phyloP scores from a whole-genome alignment of 202 grass and related monocot species.

The Sporobolus alterniflorus region DNA sequence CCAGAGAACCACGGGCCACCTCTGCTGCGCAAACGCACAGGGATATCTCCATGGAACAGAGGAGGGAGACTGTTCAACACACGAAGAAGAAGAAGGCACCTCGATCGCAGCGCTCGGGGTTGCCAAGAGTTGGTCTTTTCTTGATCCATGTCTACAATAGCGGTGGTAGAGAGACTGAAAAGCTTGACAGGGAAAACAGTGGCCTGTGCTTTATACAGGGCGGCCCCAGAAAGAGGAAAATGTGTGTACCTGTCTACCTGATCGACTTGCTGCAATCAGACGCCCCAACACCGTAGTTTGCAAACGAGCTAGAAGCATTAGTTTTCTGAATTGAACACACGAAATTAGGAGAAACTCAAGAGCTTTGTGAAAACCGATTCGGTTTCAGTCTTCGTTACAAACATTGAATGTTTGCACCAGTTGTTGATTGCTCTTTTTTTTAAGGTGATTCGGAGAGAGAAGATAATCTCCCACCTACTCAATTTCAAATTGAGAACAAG shows the following conservation, averaged over 20 bases:
- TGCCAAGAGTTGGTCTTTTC: constrained; percentile 23
- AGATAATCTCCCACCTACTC: too few species aligned
- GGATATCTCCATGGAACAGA: not conserved
- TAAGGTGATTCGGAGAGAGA: too few species aligned
- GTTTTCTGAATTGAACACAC: not conserved
- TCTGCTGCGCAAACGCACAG: not conserved
- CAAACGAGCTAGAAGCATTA: not conserved
- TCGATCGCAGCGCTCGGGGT: not conserved
- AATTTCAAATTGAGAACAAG: too few species aligned
- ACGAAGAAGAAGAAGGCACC: not conserved
- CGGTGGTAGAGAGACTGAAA: constrained; percentile 34
- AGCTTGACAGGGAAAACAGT: constrained; percentile 11
- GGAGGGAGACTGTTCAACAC: not conserved
- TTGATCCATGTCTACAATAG: constrained; percentile 56
- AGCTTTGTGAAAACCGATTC: too few species aligned
- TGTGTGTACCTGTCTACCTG: not conserved
- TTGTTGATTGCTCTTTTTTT: too few species aligned
- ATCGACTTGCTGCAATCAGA: constrained; percentile 25
- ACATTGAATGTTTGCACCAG: too few species aligned
- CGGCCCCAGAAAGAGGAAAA: not conserved
- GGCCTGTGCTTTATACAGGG: not conserved
- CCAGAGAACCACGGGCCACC: not conserved
- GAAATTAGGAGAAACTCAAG: not conserved
- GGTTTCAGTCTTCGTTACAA: too few species aligned
- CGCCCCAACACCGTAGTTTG: not conserved